Percentiles rank a stretch among this genome's conserved stretches.
phyloP scores from a whole-genome alignment of 106 monocot genomes.

The Phalaenopsis aphrodite region DNA sequence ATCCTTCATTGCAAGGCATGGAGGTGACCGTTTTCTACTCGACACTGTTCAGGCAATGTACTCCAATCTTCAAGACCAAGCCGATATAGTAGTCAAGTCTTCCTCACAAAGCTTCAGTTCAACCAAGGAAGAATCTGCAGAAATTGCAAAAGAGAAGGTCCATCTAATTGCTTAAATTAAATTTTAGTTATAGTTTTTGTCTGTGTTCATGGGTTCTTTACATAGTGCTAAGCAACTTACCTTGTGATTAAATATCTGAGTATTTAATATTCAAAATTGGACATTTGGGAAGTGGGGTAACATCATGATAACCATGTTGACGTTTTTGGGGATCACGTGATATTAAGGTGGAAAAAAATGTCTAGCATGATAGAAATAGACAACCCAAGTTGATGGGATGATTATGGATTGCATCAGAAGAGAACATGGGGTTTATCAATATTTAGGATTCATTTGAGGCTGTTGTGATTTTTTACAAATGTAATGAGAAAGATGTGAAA shows the following conservation, averaged over 20 bases:
- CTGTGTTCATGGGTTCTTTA: neutral
- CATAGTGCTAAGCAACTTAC: neutral
- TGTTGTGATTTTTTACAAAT: too few relatives aligned
- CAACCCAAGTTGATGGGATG: neutral
- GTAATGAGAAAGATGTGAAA: too few relatives aligned
- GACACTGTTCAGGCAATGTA: slow-evolving; percentile 51
- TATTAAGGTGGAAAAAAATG: neutral
- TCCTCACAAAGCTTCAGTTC: slow-evolving; percentile 32
- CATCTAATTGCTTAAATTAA: neutral
- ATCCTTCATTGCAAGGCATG: slow-evolving; percentile 86
- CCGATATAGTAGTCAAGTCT: slow-evolving; percentile 37
- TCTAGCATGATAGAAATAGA: neutral
- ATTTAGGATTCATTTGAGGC: neutral
- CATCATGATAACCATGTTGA: too few relatives aligned
- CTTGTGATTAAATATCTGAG: slow-evolving; percentile 2
- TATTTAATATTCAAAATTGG: neutral
- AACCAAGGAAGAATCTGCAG: slow-evolving; percentile 82
- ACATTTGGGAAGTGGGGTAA: too few relatives aligned
- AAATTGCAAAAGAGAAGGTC: slow-evolving; percentile 97
- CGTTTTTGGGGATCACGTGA: neutral
- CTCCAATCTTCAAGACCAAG: slow-evolving; percentile 60
- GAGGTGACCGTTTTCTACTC: slow-evolving; percentile 80
- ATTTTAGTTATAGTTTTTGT: neutral
- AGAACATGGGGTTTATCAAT: neutral
- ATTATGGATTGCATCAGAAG: neutral